Conservation (phyloP, 306 rosid genomes). For the Astragalus glycyphyllos region DNA sequence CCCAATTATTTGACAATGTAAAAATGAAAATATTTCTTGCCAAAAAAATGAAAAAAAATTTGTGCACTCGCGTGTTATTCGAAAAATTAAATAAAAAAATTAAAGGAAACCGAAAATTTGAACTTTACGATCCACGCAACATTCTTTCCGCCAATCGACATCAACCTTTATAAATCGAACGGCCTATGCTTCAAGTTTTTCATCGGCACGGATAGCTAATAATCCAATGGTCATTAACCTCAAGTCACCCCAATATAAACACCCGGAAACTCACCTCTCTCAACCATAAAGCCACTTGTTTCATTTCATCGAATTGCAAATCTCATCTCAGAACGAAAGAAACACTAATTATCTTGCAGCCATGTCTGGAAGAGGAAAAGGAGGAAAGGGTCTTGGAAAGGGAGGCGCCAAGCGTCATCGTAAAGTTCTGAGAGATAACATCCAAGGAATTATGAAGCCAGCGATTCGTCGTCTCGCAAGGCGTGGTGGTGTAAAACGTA, state of each 20-base stretch:
- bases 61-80: no score
- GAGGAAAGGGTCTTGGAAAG: constrained; percentile 67
- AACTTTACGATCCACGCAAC: no score
- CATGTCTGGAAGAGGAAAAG: constrained; percentile 78
- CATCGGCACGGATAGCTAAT: constrained; percentile 28
- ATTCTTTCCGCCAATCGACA: not conserved
- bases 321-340: not conserved
- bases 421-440: constrained; percentile 68
- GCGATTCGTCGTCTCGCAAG: constrained; percentile 63
- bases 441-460: constrained; percentile 68
- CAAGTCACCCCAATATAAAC: not conserved
- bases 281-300: not conserved
- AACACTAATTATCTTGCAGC: not conserved
- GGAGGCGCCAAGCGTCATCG: constrained; percentile 75
- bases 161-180: constrained; percentile 41
- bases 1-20: no score
- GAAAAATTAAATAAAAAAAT: no score
- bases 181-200: not conserved
- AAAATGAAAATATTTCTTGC: no score
- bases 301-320: not conserved
- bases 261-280: not conserved
- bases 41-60: no score
- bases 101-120: no score
- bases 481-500: constrained; percentile 67
- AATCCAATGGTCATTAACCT: constrained; percentile 37